Percentiles rank a stretch among this genome's conserved stretches.
These are phyloP conservation scores for Chalara sp. DNA, from an alignment of 2,329 filamentous ascomycete genomes.

Conservation along the genomic window DNA sequence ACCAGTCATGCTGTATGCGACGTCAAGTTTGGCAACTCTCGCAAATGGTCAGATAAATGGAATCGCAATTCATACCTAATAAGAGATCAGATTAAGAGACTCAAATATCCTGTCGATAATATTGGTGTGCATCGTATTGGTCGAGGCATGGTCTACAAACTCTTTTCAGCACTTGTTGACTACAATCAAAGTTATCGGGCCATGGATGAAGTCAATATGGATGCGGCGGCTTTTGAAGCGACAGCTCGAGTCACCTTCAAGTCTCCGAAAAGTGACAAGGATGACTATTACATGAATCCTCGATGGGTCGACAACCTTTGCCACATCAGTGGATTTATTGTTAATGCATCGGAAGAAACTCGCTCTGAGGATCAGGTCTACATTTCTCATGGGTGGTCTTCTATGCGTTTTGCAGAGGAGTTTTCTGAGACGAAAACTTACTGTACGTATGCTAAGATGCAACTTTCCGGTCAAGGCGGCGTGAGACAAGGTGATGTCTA, in stretches of 20 bases:
- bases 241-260: not conserved
- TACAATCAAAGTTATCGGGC: not conserved
- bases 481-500: constrained; percentile 32
- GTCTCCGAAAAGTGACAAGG: no score
- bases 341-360: not conserved
- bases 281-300: no score
- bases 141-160: not conserved
- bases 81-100: not conserved
- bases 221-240: not conserved
- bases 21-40: not conserved
- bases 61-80: not conserved
- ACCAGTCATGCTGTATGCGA: not conserved
- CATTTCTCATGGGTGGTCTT: not conserved
- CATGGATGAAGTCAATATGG: not conserved
- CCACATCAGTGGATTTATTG: not conserved
- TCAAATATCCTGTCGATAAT: not conserved
- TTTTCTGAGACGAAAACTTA: constrained; percentile 40
- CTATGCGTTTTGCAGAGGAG: constrained; percentile 41
- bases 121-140: not conserved
- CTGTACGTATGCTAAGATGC: constrained; percentile 52
- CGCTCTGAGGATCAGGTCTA: not conserved
- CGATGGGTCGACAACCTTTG: not conserved
- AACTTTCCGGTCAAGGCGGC: no score
- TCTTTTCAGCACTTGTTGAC: not conserved
- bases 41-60: not conserved